Conservation (phyloP, 177 flowering plant species). For the Vitis hybrid region DNA sequence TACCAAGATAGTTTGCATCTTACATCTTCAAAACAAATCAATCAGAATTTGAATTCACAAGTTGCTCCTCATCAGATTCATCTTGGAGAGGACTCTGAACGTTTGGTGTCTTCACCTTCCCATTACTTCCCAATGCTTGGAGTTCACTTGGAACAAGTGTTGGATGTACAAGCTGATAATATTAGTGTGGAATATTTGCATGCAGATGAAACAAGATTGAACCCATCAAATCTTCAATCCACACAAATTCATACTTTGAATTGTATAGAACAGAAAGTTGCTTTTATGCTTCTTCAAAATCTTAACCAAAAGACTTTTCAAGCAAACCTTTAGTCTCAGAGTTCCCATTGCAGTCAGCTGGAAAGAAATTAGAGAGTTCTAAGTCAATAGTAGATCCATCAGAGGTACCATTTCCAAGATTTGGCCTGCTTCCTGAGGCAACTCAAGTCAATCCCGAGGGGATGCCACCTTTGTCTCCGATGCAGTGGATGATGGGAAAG, state of each 20-base stretch:
- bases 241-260: conserved; percentile 1
- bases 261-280: conserved; percentile 8
- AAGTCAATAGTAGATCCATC: conserved; percentile 14
- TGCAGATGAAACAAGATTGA: no score
- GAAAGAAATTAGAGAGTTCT: conserved; percentile 13
- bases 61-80: no score
- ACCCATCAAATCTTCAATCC: no score
- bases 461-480: conserved; percentile 72
- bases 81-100: no score
- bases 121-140: no score
- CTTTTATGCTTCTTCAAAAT: neutral
- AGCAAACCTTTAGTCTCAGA: conserved; percentile 15
- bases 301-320: neutral
- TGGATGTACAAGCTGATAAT: no score
- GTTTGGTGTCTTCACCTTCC: no score
- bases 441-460: conserved; percentile 27
- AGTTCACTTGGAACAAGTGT: no score
- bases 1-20: no score
- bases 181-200: no score
- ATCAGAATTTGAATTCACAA: no score
- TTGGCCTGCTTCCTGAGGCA: conserved; percentile 22
- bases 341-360: conserved; percentile 3
- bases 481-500: conserved; percentile 80
- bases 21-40: no score
- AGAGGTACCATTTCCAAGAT: conserved; percentile 19